Base-by-base conservation (phyloP, 495 filamentous ascomycete species). In the Aspergillus sclerotioniger region DNA sequence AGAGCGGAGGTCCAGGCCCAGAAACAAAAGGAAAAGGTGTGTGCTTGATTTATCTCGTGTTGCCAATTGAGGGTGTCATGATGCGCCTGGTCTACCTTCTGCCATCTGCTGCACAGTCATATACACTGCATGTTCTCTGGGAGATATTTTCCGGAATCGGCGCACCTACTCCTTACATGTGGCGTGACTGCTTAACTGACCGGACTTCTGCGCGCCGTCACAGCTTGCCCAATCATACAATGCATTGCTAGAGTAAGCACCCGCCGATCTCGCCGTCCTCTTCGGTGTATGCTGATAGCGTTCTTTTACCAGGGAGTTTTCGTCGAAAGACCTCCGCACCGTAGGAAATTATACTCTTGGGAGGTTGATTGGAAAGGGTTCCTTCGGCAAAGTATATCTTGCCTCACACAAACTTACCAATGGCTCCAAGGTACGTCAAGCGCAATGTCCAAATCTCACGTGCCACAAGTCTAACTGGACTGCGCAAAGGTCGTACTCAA, bases 391-490 rank as follows among this genome's bases (percentile, higher is more conserved):
- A 76, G 94, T 98, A 56, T 98, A 98, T 70, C 82, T 98, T 60
- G 94, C 95, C 54, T 87, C 88, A 21, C 94, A 98, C 74, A 97
- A 96, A 71, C 90, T 98, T 72, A 98, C 90, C 62, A 97, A 97
- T 86, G 92, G 91, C 67, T 96, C 92, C 55, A 98, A 98, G 85
- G 94, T 96, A 79, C 54, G 21, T 19, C 51, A 53, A 60, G 15
- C 47, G 41, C 29, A 55, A 37, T n/a, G 39, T 16, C 3, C 15
- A 1, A 20, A 62, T 60, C 17, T 6, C 28, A 35, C 59, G 32
- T 53, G 25, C 15, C 16, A 28, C 10, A 8, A 25, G 52, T 8
- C 54, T 62, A 46, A 66, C 28, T 10, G 39, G 15, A 46, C 12
- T 31, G 39, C 35, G 31, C 66, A 35, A 65, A 95, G 93, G 92